Base-by-base conservation (phyloP, 2,329 filamentous ascomycete genomes). In the Albifimbria verrucaria region DNA sequence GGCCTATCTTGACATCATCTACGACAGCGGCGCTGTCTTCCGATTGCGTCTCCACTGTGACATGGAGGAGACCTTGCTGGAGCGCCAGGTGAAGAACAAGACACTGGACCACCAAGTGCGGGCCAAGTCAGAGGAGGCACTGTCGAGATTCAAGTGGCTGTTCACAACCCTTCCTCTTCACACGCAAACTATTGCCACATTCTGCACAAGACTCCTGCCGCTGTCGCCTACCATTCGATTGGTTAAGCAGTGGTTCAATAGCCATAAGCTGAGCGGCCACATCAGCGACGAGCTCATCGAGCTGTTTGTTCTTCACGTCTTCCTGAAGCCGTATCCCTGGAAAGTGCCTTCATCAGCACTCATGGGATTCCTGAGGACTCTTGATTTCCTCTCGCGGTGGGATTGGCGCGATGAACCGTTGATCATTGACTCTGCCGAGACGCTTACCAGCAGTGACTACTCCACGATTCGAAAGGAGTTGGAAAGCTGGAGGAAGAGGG, bases 21-120 rank as follows among this genome's bases (percentile, higher is more conserved):
- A 93, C 65, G 77, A 86, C 4, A 81, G 78, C 3, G 88, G 88
- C 1, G 81, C 87, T 21, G 78, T 83, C 0, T 97, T 97, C 72
- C 88, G 93, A 5, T 73, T 97, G 25, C 86, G 93, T 45, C 90
- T 97, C 55, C 87, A 95, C 64, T 90, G 92, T 67, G 94, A 97
- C 55, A 82, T 92, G 46, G 94, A 97, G 65, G 85, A 91, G 60
- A 83, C 81, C 0, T 77, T 97, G 1, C 80, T 97, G 4, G 87
- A 94, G 59, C 85, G 87, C n/a, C 83, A 86, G 55, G 77, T 91
- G 46, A 90, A 88, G 65, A 87, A 92, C 65, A 91, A 88, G 65
- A 80, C 80, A 0, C 71, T 87, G 2, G 85, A 87, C 50, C 81
- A 82, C 17, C 80, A 81, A 44, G 75, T 79, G 18, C 85, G 89